Conservation (phyloP, 2,329 filamentous ascomycete species). For the Neodidymelliopsis sp. region DNA sequence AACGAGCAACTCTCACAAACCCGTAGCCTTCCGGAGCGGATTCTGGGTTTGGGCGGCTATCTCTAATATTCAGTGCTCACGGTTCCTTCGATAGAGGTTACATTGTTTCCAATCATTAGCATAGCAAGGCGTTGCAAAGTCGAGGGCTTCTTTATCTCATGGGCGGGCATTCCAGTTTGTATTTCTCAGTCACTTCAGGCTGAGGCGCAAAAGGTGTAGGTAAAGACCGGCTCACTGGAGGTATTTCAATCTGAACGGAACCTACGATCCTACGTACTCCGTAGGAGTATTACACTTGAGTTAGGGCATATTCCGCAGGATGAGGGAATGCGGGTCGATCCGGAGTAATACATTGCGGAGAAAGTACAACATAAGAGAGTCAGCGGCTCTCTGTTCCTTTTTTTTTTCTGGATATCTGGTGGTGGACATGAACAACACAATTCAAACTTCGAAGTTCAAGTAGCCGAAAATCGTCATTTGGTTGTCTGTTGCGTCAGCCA, state of each 20-base stretch:
- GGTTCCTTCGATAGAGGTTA: background rate
- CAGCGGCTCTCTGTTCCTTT: background rate
- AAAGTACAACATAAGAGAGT: background rate
- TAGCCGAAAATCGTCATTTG: background rate
- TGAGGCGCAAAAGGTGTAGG: too few relatives aligned
- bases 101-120: constrained; percentile 1
- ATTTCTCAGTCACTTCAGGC: too few relatives aligned
- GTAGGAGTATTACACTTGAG: background rate
- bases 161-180: too few relatives aligned
- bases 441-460: background rate
- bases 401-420: background rate
- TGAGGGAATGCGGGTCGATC: constrained; percentile 5
- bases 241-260: too few relatives aligned
- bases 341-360: background rate
- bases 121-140: constrained; percentile 11
- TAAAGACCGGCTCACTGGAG: too few relatives aligned
- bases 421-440: background rate
- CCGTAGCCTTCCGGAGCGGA: too few relatives aligned
- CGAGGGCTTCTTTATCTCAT: too few relatives aligned
- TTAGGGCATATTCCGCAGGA: background rate
- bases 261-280: background rate
- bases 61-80: too few relatives aligned
- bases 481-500: background rate
- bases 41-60: too few relatives aligned
- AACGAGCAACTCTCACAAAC: too few relatives aligned